Conservation (phyloP, 208 protist genomes). For the Trypanosomatidae sp. region DNA sequence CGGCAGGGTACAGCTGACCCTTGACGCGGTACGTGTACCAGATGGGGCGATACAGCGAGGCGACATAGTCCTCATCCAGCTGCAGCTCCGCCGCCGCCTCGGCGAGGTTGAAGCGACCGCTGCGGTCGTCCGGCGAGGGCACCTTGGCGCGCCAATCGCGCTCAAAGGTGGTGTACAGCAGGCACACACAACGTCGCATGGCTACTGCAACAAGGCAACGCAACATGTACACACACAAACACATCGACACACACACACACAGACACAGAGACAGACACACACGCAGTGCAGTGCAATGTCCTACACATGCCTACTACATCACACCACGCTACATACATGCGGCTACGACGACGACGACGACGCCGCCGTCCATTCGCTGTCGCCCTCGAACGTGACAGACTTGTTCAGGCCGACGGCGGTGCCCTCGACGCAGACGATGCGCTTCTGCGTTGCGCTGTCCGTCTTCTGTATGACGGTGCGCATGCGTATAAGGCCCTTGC, state of each 20-base stretch:
- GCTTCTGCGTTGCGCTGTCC: conserved; percentile 22
- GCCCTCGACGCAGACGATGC: conserved; percentile 54
- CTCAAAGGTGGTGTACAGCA: conserved; percentile 48
- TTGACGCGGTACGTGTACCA: conserved; percentile 69
- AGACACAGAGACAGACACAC: background rate
- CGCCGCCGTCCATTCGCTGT: conserved; percentile 50
- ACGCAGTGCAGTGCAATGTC: background rate
- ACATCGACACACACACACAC: background rate
- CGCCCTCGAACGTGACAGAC: conserved; percentile 54
- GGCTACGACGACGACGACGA: background rate
- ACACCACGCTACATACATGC: background rate
- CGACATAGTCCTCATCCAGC: conserved; percentile 61
- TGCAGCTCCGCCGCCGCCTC: conserved; percentile 66
- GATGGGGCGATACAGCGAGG: conserved; percentile 63
- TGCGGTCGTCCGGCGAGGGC: conserved; percentile 36
- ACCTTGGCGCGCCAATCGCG: conserved; percentile 32
- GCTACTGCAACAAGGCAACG: background rate
- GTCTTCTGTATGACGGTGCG: conserved; percentile 42
- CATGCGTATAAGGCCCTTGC: conserved; percentile 54
- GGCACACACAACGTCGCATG: too few species aligned
- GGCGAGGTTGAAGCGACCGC: conserved; percentile 73
- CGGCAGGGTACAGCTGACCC: conserved; percentile 69
- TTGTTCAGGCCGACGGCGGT: conserved; percentile 78
- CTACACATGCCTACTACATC: background rate
- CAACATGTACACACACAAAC: background rate